phyloP scores from a whole-genome alignment of 176 grass and related monocot species.

The Musa acuminata region DNA sequence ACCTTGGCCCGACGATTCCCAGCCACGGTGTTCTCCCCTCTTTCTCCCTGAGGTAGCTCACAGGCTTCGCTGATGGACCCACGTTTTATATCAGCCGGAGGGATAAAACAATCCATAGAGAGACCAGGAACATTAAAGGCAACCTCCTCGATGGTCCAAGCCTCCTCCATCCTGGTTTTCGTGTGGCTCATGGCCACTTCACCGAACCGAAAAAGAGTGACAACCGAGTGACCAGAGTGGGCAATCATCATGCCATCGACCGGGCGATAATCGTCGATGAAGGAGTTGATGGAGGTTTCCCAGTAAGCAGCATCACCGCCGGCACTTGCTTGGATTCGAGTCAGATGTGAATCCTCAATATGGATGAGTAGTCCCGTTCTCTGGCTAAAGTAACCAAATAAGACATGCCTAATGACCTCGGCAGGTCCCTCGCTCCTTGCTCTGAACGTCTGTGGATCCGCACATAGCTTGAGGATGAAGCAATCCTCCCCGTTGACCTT shows the following conservation, averaged over 20 bases:
- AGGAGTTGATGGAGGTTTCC: slow-evolving; percentile 21
- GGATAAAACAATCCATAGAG: slow-evolving; percentile 22
- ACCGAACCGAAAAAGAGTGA: slow-evolving; percentile 19
- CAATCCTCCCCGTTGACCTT: slow-evolving; percentile 15
- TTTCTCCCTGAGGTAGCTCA: slow-evolving; percentile 15
- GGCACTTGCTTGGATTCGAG: slow-evolving; percentile 6
- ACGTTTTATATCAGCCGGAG: slow-evolving; percentile 10
- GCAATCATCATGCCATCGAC: slow-evolving; percentile 23
- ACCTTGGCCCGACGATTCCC: slow-evolving; percentile 15
- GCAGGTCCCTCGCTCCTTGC: slow-evolving; percentile 19
- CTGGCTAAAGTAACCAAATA: slow-evolving; percentile 23
- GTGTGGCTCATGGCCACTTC: slow-evolving; percentile 21
- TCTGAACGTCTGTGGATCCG: slow-evolving; percentile 8
- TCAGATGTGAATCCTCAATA: slow-evolving; percentile 20
- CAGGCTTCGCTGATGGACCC: slow-evolving; percentile 16
- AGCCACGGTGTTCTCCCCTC: neutral
- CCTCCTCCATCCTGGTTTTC: slow-evolving; percentile 22
- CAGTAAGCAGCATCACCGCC: slow-evolving; percentile 19
- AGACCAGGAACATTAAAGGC: slow-evolving; percentile 19
- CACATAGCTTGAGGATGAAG: slow-evolving; percentile 22
- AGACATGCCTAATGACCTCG: slow-evolving; percentile 20
- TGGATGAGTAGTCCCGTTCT: slow-evolving; percentile 20
- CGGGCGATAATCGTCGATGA: slow-evolving; percentile 11
- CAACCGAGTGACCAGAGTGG: slow-evolving; percentile 17
- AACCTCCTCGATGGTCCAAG: slow-evolving; percentile 20